Evolutionary conservation across 2,329 filamentous ascomycete species (phyloP).

Genomic region (Aspergillus sp.): DNA sequence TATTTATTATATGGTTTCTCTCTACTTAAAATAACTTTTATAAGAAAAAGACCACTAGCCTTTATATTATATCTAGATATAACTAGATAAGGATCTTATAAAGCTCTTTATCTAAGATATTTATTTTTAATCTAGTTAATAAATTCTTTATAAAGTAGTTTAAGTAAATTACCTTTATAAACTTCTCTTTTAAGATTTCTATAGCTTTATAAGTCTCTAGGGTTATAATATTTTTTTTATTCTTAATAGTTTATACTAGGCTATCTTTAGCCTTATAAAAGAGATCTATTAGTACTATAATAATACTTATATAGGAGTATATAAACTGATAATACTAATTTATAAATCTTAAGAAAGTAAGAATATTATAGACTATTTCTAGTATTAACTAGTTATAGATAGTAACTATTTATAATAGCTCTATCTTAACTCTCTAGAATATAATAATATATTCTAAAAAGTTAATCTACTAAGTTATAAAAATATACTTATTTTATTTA

Average conservation of each 20-base stretch:
- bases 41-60: neutral
- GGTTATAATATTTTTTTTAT: conserved; percentile 2
- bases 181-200: neutral
- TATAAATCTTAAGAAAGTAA: neutral
- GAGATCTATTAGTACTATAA: neutral
- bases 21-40: no score
- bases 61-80: neutral
- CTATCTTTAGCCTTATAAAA: neutral
- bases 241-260: neutral
- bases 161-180: neutral
- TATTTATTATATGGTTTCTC: no score
- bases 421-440: neutral
- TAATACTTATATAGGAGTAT: neutral
- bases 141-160: neutral
- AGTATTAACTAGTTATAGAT: neutral
- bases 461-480: neutral
- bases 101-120: neutral
- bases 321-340: conserved; percentile 1
- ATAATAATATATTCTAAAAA: neutral
- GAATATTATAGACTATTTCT: neutral
- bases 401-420: neutral
- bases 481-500: neutral
- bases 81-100: neutral
- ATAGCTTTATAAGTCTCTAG: neutral
- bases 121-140: neutral